These are phyloP conservation scores for Aspergillus sp. DNA, from an alignment of 2,329 filamentous ascomycete species.

Conservation along the genomic window DNA sequence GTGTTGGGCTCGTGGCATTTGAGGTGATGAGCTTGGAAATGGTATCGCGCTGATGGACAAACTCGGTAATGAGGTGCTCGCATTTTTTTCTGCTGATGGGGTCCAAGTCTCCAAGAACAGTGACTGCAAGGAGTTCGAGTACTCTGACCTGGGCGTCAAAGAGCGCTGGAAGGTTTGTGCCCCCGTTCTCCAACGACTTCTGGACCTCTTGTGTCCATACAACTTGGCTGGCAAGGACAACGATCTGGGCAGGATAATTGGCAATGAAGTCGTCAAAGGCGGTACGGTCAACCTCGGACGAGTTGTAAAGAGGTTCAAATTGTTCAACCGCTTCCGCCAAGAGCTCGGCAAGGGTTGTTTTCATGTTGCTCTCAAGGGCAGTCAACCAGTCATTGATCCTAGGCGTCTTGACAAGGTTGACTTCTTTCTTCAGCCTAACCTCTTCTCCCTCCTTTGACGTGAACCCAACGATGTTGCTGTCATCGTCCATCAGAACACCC, in stretches of 20 bases:
- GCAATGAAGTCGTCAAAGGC: conserved; percentile 78
- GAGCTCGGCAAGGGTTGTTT: conserved; percentile 85
- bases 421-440: conserved; percentile 82
- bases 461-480: conserved; percentile 84
- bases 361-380: conserved; percentile 89
- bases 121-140: conserved; percentile 79
- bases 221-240: conserved; percentile 89
- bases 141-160: conserved; percentile 83
- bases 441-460: conserved; percentile 94
- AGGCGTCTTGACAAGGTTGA: conserved; percentile 89
- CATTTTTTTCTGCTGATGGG: conserved; percentile 91
- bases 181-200: conserved; percentile 69
- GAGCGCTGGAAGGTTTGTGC: conserved; percentile 65
- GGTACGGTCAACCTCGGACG: conserved; percentile 66
- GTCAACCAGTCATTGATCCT: conserved; percentile 99
- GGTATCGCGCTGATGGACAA: conserved; percentile 92
- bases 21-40: conserved; percentile 81
- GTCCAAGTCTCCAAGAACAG: conserved; percentile 86
- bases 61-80: conserved; percentile 97
- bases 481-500: conserved; percentile 86
- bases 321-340: conserved; percentile 81
- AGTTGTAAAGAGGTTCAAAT: conserved; percentile 75
- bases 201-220: conserved; percentile 92
- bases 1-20: conserved; percentile 71
- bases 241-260: conserved; percentile 87